Base-by-base conservation (phyloP, 106 monocot genomes). In the Dioscorea zingiberensis region DNA sequence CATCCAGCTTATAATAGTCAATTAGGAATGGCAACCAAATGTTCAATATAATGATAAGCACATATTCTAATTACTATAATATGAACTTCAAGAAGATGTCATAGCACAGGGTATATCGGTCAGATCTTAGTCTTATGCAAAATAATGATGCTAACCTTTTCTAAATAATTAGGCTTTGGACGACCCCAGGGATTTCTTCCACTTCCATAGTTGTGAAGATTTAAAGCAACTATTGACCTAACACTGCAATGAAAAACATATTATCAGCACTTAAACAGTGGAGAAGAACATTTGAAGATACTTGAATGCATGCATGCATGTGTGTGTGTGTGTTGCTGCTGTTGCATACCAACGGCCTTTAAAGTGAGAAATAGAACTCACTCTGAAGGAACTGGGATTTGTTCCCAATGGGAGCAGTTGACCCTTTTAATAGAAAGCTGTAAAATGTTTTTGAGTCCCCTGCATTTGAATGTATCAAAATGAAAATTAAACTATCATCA, bases 151-250 rank as follows among this genome's bases (percentile, higher is more conserved):
- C 68, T 60, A 47, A 98, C 97, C 91, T 92, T 92, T 69, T 92
- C 97, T 63, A 98, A 68, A 69, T 98, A 98, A 32, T 98, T 84
- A 75, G 88, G 85, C 58, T 88, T 88, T 48, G 80, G 78, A 66
- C 66, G 72, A 13, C 97, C 97, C 97, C 97, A 98, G 10, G 97
- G 97, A 71, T 98, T 76, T 67, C 81, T 88, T 59, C 97, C 97
- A 73, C 97, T 92, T 47, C 79, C 97, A 73, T 98, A 98, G 51
- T 70, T 98, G 64, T 83, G 88, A 60, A 92, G 97, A 89, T 98
- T 98, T 54, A 98, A 47, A 55, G 73, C 81, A 75, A 98, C 88
- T 46, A 98, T 77, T 21, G 97, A 78, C 65, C 97, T 88, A 54
- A 98, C 79, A 70, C 97, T 98, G 92, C 70, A 88, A n/a, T 21